phyloP scores from a whole-genome alignment of 345 rosid species.

The Citrus hindsii region DNA sequence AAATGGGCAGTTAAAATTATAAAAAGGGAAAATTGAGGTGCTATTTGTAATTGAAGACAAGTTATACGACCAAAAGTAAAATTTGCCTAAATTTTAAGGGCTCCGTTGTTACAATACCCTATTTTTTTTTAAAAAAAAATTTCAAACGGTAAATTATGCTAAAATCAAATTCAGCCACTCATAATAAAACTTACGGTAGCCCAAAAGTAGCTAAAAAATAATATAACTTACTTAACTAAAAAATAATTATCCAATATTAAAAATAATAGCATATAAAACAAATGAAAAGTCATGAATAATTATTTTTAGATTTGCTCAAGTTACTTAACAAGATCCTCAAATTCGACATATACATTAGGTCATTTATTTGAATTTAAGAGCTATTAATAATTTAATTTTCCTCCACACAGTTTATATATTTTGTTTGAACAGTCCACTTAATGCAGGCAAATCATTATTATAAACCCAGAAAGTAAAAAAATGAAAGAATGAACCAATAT shows the following conservation, averaged over 20 bases:
- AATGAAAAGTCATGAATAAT: too few species aligned
- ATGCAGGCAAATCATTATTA: not conserved
- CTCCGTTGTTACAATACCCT: not conserved
- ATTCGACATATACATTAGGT: too few species aligned
- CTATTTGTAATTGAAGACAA: not conserved
- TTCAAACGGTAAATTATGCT: not conserved
- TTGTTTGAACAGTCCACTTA: not conserved
- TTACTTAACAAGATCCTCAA: too few species aligned
- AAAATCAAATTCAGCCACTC: too few species aligned
- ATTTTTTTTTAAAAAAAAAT: too few species aligned
- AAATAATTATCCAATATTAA: too few species aligned
- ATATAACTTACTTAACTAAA: too few species aligned
- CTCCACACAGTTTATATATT: not conserved
- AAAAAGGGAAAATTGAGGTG: not conserved
- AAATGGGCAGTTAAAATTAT: not conserved
- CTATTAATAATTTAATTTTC: not conserved
- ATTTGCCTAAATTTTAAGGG: not conserved
- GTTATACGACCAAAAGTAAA: not conserved
- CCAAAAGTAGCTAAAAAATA: too few species aligned
- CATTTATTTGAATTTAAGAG: too few species aligned
- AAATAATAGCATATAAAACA: too few species aligned
- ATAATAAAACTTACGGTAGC: too few species aligned
- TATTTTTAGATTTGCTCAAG: too few species aligned
- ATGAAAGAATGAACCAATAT: slow-evolving; percentile 4
- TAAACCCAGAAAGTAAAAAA: not conserved